phyloP scores from a whole-genome alignment of 1,139 yeast genomes.

The Waltiozyma sp. region DNA sequence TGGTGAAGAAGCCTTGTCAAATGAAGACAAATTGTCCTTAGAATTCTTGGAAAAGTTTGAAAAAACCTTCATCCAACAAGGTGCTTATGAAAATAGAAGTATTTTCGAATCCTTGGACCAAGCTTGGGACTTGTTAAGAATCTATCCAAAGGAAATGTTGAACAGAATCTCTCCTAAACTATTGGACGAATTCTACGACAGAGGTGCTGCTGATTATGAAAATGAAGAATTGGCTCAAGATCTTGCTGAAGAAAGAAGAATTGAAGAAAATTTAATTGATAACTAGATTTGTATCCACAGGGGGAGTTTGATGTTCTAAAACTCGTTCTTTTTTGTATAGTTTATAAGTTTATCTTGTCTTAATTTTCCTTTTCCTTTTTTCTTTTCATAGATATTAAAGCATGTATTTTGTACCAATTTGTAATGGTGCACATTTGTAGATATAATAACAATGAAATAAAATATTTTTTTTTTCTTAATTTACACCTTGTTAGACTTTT shows the following conservation, averaged over 20 bases:
- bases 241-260: constrained; percentile 27
- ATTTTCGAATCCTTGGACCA: constrained; percentile 92
- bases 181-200: constrained; percentile 86
- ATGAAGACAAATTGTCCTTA: constrained; percentile 92
- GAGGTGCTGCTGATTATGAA: constrained; percentile 39
- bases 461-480: too few species aligned
- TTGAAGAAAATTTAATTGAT: constrained; percentile 21
- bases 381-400: too few species aligned
- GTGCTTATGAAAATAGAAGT: constrained; percentile 91
- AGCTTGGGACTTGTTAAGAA: constrained; percentile 96
- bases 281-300: constrained; percentile 13
- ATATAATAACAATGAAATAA: too few species aligned
- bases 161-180: constrained; percentile 98
- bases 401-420: too few species aligned
- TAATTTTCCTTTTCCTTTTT: too few species aligned
- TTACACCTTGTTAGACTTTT: too few species aligned
- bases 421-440: too few species aligned
- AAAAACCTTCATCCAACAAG: constrained; percentile 88
- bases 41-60: constrained; percentile 97
- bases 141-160: constrained; percentile 96
- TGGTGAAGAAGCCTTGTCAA: constrained; percentile 98
- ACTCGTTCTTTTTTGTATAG: too few species aligned
- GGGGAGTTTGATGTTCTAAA: too few species aligned
- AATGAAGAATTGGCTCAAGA: constrained; percentile 46
- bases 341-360: too few species aligned